These are phyloP conservation scores for Collybiopsis confluens DNA, from an alignment of 768 basidiomycete genomes.

Conservation along the genomic window DNA sequence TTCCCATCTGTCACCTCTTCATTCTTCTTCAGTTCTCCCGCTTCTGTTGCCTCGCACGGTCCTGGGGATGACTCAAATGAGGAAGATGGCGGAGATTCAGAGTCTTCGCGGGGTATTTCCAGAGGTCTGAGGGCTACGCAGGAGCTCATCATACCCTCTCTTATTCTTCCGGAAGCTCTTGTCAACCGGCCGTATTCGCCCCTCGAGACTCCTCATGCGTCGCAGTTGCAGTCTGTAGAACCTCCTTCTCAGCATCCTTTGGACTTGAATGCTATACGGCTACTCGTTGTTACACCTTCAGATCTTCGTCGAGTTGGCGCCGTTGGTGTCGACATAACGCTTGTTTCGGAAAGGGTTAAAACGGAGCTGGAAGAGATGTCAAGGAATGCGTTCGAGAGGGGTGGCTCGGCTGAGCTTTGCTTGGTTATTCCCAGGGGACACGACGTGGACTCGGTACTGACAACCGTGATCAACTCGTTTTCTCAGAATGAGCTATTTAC, in stretches of 20 bases:
- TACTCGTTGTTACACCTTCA: constrained; percentile 2
- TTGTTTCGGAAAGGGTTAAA: neutral
- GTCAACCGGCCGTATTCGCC: neutral
- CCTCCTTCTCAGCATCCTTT: neutral
- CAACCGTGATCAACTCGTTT: neutral
- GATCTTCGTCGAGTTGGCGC: neutral
- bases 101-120: neutral
- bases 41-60: constrained; percentile 2
- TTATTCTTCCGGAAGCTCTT: constrained; percentile 1
- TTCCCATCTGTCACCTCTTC: constrained; percentile 8
- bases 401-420: neutral
- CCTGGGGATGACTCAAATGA: neutral
- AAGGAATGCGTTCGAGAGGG: neutral
- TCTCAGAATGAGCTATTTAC: neutral
- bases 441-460: neutral
- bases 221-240: neutral
- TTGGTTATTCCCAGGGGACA: neutral
- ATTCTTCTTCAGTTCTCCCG: constrained; percentile 8
- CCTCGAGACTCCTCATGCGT: neutral
- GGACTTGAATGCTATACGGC: neutral
- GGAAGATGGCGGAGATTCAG: neutral
- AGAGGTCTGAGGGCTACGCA: neutral
- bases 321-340: neutral
- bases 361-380: constrained; percentile 1
- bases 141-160: neutral